A percentile compares a stretch with the other conserved stretches of the same genome.
phyloP scores from a whole-genome alignment of 164 flowering plant species.

The Magnolia sinica region DNA sequence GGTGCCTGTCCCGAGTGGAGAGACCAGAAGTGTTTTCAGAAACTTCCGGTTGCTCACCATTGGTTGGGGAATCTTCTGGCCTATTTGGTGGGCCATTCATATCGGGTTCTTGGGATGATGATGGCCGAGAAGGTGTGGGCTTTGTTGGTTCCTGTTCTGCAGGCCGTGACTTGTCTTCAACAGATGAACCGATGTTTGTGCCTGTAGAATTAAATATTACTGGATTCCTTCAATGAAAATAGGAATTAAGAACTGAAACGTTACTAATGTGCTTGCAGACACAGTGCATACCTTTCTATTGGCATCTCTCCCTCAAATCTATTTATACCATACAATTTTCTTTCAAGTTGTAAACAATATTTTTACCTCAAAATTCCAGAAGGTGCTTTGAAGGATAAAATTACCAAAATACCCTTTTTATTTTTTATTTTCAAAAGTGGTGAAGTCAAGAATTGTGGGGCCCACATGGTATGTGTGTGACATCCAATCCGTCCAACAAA shows the following conservation, averaged over 20 bases:
- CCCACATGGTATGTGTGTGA: no score
- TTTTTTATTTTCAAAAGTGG: no score
- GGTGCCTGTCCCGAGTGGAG: constrained; percentile 14
- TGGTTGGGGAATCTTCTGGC: constrained; percentile 26
- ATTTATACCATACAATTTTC: not conserved
- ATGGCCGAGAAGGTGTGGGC: constrained; percentile 15
- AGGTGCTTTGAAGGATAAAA: no score
- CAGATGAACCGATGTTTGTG: constrained; percentile 3
- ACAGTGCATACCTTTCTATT: no score
- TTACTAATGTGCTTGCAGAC: no score
- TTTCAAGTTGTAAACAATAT: not conserved
- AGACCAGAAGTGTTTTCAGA: constrained; percentile 22
- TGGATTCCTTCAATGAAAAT: no score
- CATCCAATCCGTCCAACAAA: no score
- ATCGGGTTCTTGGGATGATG: constrained; percentile 37
- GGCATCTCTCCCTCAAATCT: not conserved
- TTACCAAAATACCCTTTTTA: no score
- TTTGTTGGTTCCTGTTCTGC: constrained; percentile 31
- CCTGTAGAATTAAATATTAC: constrained; percentile 10
- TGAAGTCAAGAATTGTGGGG: no score
- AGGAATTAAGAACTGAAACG: no score
- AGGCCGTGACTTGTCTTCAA: constrained; percentile 42
- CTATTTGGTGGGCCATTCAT: constrained; percentile 25
- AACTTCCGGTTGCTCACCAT: constrained; percentile 18
- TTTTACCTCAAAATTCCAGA: no score